Conservation (phyloP, 106 monocot genomes). For the Allium fistulosum region DNA sequence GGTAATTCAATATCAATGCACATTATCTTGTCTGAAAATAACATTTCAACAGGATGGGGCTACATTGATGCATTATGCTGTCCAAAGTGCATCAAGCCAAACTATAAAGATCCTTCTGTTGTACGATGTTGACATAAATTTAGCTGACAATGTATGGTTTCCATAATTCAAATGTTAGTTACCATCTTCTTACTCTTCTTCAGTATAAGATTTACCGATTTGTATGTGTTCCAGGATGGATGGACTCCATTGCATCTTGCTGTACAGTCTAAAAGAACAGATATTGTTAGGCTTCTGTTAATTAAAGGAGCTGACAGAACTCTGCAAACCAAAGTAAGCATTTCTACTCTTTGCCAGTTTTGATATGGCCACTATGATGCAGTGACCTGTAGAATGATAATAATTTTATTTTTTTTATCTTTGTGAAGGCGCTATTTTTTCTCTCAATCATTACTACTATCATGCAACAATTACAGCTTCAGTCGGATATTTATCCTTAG, state of each 20-base stretch:
- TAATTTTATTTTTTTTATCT: too few relatives aligned
- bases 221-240: constrained; percentile 55
- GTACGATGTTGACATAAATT: constrained; percentile 89
- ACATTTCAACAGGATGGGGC: constrained; percentile 70
- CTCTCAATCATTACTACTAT: too few relatives aligned
- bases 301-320: constrained; percentile 85
- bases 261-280: constrained; percentile 78
- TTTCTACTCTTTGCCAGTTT: background rate
- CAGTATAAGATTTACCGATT: background rate
- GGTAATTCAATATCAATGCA: too few relatives aligned
- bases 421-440: too few relatives aligned
- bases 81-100: constrained; percentile 70
- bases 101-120: constrained; percentile 83
- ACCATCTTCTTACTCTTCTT: background rate
- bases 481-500: too few relatives aligned
- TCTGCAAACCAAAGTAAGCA: constrained; percentile 59
- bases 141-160: constrained; percentile 64
- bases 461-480: too few relatives aligned
- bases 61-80: constrained; percentile 93
- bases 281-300: constrained; percentile 77
- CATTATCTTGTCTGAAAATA: too few relatives aligned
- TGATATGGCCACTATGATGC: too few relatives aligned
- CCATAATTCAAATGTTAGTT: background rate
- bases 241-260: constrained; percentile 99
- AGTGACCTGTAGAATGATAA: too few relatives aligned